Base-by-base conservation (phyloP, 2,329 filamentous ascomycete species). In the Phialemonium atrogriseum region DNA sequence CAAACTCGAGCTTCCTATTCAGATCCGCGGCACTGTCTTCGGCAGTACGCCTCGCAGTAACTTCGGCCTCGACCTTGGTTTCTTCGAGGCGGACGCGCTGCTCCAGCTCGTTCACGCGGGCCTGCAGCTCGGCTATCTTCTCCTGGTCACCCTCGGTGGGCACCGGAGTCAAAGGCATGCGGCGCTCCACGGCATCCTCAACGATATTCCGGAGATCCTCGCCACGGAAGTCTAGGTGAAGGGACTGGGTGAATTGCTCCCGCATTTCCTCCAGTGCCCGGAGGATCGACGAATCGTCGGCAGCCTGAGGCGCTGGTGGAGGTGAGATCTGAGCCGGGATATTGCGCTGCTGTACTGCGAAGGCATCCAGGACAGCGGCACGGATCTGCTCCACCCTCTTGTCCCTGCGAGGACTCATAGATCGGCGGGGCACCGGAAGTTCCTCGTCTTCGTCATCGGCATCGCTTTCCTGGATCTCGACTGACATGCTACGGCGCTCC, bases 401-500 rank as follows among this genome's bases (percentile, higher is more conserved):
- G 49, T 94, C 86, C 39, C 80, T 73, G 35, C 75, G 73, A 12
- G 87, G 85, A 44, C 88, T 95, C 44, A 79, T 69, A 5, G 83
- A 82, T 31, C 84, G 78, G 51, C 76, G 68, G 40, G 68, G 60
- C 37, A 60, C 39, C 34, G 76, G 70, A 33, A 59, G 39, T 35
- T 80, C 84, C 14, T 94, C 87, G 43, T 93, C 88, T 50, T 94
- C 87, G 40, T 94, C 88, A 52, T 96, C 89, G 9, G 91, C 89
- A 58, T 96, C 91, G 51, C 89, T 95, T 37, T 93, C 78, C 28
- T 74, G 68, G 4, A 70, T 50, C 18, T 86, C 82, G n/a, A 67
- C 74, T 27, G 83, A 88, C 24, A 75, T 57, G 52, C 79, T 85
- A 44, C 77, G 74, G 42, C 73, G 66, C 16, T 72, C 69, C 24